These are phyloP conservation scores for Blastobotrys apis DNA, from an alignment of 1,139 yeast genomes.

Conservation along the genomic window DNA sequence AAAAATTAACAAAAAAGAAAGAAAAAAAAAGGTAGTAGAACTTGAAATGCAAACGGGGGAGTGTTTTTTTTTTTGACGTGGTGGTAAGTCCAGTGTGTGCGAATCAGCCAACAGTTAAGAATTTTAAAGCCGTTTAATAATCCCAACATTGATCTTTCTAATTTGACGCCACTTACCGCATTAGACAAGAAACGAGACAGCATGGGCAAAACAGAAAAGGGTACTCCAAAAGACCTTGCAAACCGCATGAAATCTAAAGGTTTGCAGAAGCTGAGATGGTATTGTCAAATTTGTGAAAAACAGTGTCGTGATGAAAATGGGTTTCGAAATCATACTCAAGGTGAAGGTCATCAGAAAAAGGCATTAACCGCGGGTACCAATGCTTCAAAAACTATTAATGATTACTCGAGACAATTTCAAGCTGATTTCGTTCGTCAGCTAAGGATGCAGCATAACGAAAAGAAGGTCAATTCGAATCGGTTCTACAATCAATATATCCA, in stretches of 20 bases:
- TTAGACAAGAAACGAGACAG: slow-evolving; percentile 4
- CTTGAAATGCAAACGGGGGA: no score
- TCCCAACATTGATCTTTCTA: no score
- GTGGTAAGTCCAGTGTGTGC: no score
- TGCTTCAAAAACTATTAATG: slow-evolving; percentile 49
- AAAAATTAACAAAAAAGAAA: no score
- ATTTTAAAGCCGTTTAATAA: no score
- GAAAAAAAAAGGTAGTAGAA: no score
- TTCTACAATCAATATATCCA: slow-evolving; percentile 81
- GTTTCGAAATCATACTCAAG: slow-evolving; percentile 75
- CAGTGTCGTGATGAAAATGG: slow-evolving; percentile 97
- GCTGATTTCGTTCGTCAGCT: slow-evolving; percentile 62
- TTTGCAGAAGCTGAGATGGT: slow-evolving; percentile 76
- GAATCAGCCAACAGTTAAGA: no score
- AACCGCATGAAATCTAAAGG: slow-evolving; percentile 81
- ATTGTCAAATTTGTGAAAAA: slow-evolving; percentile 87
- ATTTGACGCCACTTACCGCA: no score
- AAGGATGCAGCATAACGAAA: slow-evolving; percentile 73
- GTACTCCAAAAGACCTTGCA: slow-evolving; percentile 76
- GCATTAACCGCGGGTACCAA: slow-evolving; percentile 42
- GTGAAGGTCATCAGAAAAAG: slow-evolving; percentile 68
- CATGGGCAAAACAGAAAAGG: slow-evolving; percentile 65
- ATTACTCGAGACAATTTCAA: slow-evolving; percentile 58
- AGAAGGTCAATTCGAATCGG: slow-evolving; percentile 70
- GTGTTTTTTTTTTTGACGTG: no score